Evolutionary conservation across 2,329 filamentous ascomycete genomes (phyloP).

Genomic region (Pseudocercospora vitis): DNA sequence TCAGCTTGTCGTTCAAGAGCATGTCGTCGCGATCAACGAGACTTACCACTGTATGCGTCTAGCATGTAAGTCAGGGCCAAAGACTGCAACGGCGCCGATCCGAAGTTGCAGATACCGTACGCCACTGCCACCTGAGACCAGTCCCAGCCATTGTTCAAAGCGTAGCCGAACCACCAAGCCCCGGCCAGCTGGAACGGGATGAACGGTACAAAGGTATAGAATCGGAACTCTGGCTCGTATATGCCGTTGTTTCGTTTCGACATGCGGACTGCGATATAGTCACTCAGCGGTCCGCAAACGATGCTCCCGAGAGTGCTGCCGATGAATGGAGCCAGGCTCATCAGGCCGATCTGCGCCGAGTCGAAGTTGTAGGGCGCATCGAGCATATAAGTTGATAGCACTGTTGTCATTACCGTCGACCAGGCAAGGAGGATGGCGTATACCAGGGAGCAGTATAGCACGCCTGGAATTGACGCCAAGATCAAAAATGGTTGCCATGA

Average conservation of each 20-base stretch:
- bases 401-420: constrained; percentile 42
- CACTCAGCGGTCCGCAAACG: constrained; percentile 49
- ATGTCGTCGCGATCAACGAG: constrained; percentile 7
- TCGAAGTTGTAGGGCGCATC: constrained; percentile 48
- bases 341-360: constrained; percentile 51
- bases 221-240: constrained; percentile 39
- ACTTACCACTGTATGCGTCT: constrained; percentile 42
- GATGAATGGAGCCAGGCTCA: constrained; percentile 53
- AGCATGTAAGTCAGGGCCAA: constrained; percentile 44
- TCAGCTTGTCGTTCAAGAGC: constrained; percentile 12
- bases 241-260: constrained; percentile 38
- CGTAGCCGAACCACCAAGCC: constrained; percentile 44
- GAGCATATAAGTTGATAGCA: constrained; percentile 41
- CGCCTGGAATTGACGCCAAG: constrained; percentile 43
- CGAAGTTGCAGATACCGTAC: constrained; percentile 42
- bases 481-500: constrained; percentile 42
- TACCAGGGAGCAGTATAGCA: constrained; percentile 40
- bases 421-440: constrained; percentile 43
- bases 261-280: constrained; percentile 41
- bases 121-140: constrained; percentile 41
- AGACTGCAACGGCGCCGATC: constrained; percentile 36
- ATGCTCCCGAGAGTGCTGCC: constrained; percentile 50
- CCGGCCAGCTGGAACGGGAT: constrained; percentile 36
- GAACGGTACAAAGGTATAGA: constrained; percentile 38
- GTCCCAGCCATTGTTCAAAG: constrained; percentile 27